Conservation (phyloP, 2,329 filamentous ascomycete genomes). For the Sporothrix pseudoabietina region DNA sequence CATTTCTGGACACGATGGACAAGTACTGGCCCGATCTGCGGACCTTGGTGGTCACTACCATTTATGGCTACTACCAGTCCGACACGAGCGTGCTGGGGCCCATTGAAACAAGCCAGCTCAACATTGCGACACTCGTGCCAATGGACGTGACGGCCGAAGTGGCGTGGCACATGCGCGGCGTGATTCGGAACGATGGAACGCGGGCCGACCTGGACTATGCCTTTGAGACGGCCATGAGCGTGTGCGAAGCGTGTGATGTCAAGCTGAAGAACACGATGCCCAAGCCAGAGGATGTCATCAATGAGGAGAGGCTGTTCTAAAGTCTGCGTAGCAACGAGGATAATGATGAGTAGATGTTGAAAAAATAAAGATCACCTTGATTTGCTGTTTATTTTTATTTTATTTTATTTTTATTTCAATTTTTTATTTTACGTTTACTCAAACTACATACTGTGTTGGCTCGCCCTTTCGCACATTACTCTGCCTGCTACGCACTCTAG, state of each 20-base stretch:
- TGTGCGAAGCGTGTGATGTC: conserved; percentile 34
- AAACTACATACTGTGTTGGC: neutral
- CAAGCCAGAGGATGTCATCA: conserved; percentile 35
- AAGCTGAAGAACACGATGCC: conserved; percentile 37
- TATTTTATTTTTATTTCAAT: neutral
- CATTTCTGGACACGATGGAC: conserved; percentile 37
- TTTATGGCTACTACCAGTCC: conserved; percentile 39
- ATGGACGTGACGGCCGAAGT: conserved; percentile 39
- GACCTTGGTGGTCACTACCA: conserved; percentile 37
- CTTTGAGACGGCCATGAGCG: conserved; percentile 30
- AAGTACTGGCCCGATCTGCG: conserved; percentile 38
- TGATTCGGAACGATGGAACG: conserved; percentile 37
- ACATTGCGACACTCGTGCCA: conserved; percentile 37
- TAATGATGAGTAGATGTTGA: neutral
- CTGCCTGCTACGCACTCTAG: conserved; percentile 19
- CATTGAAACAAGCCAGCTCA: conserved; percentile 36
- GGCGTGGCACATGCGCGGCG: conserved; percentile 38
- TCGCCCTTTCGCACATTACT: neutral
- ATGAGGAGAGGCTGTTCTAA: conserved; percentile 32
- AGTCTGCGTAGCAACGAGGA: neutral
- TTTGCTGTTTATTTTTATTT: neutral
- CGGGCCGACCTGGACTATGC: conserved; percentile 33
- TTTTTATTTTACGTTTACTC: neutral
- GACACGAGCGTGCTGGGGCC: conserved; percentile 37
- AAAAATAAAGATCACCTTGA: neutral